Evolutionary conservation across 768 basidiomycete species (phyloP).

Genomic region (Trametes cinnabarina): DNA sequence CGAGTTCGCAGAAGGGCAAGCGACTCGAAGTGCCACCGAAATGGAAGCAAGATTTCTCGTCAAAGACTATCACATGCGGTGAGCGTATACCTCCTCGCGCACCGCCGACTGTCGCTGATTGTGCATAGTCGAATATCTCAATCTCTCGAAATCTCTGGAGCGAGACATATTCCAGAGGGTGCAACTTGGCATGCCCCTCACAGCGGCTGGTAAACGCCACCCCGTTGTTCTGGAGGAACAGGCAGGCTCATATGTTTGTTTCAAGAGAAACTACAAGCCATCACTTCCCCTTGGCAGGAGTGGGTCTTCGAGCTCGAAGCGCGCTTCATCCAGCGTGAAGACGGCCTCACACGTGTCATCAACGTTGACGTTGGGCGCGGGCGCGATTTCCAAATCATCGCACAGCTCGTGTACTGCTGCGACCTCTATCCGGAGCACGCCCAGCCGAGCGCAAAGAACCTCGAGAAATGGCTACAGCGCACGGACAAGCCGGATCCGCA

Average conservation of each 20-base stretch:
- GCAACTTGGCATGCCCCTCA: conserved; percentile 74
- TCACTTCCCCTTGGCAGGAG: conserved; percentile 65
- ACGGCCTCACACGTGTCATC: conserved; percentile 55
- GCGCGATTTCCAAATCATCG: conserved; percentile 75
- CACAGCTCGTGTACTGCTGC: conserved; percentile 67
- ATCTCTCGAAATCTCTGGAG: conserved; percentile 54
- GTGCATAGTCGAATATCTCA: conserved; percentile 62
- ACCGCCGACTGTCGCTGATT: background rate
- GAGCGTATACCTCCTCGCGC: conserved; percentile 25
- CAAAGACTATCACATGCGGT: conserved; percentile 70
- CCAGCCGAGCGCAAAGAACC: conserved; percentile 51
- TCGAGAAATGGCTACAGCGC: conserved; percentile 46
- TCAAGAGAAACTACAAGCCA: conserved; percentile 77
- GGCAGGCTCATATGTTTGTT: background rate
- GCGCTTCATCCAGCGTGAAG: conserved; percentile 55
- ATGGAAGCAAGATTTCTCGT: conserved; percentile 50
- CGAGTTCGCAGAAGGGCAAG: conserved; percentile 42
- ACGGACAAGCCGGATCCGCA: conserved; percentile 37
- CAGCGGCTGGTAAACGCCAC: conserved; percentile 58
- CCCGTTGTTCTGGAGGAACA: background rate
- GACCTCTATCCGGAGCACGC: conserved; percentile 47
- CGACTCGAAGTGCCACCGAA: conserved; percentile 52
- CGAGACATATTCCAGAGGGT: conserved; percentile 83
- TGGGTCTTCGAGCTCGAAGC: conserved; percentile 63
- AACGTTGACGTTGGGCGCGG: conserved; percentile 67